Base-by-base conservation (phyloP, 352 stramenopile genomes). In the Phytophthora pistaciae region DNA sequence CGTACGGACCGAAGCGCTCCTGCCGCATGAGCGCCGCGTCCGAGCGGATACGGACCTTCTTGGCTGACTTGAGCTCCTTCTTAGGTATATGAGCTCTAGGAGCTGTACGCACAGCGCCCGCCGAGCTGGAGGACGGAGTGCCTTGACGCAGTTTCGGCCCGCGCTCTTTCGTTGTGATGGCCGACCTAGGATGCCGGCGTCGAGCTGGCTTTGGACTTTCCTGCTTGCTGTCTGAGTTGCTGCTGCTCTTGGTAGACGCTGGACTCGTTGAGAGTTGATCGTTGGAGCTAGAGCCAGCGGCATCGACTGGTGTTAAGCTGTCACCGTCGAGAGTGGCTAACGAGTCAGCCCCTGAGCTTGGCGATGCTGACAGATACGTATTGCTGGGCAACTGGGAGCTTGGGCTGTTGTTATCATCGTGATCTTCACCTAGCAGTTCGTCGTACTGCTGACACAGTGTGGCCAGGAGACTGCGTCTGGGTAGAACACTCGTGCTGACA, bases 21-120 rank as follows among this genome's bases (percentile, higher is more conserved):
- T 90, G 86, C 11, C 79, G 68, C 68, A 95, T 79, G 10, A 95
- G 75, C 13, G 78, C 71, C 3, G 84, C 79, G 29, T 93, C 86
- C 1, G 83, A 86, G 29, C 82, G 81, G 54, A 93, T 84, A 5
- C 84, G 79, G 25, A 83, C 74, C 68, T 93, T 93, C 77, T 91
- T 93, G 18, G 56, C 68, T n/a, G 56, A 60, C 44, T 73, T 77
- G 20, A 52, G 64, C 36, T 77, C 69, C n/a, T 73, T 77, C 23
- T 71, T 71, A 6, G 57, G 33, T 23, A 36, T 52, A 31, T 23
- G 36, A 8, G 31, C 5, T 44, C 61, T 64, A 16, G 46, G 5
- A 14, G 33, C 27, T 27, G 44, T 60, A 5, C 70, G 70, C 27
- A 67, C 23, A 53, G 65, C 7, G 29, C 70, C 70, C 21, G 70